Base-by-base conservation (phyloP, 2,329 filamentous ascomycete species). In the Beauveria caledonica region DNA sequence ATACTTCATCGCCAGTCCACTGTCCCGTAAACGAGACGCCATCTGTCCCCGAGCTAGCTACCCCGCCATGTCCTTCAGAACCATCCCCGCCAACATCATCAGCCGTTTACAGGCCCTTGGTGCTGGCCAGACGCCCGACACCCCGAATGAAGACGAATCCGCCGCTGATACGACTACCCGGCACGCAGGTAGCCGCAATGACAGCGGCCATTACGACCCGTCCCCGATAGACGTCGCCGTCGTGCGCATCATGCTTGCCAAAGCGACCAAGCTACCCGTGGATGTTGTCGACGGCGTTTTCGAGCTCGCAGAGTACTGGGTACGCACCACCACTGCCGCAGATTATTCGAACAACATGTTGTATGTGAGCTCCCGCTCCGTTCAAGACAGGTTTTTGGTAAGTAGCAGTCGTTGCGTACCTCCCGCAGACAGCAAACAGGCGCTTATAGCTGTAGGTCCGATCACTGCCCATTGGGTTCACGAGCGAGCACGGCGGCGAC, bases 221-320 rank as follows among this genome's bases (percentile, higher is more conserved):
- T 73, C 69, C 0, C 68, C 77, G 4, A 68, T 74, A 45, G 82
- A 87, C 67, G 77, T 86, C 1, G 63, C 77, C 3, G 68, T 78
- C 1, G 76, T 78, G 11, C 81, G 80, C 58, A 66, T 73, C 13
- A 75, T 82, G 68, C 67, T 87, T n/a, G 67, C 66, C 27, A 73
- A 74, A 57, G 72, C 70, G 11, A 69, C 71, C 7, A 68, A 68
- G 2, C 71, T 87, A 1, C 84, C 85, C 0, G 68, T 74, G 1
- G 84, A 86, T 62, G 62, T 87, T 0, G 72, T 84, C 42, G 79
- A 86, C 65, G 68, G 70, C 50, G 77, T 87, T 50, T 70, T 86
- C 58, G 84, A 87, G 66, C 68, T 74, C 29, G 85, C 83, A 59
- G 83, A 86, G 69, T 87, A 86, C 69, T 87, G 85, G 84, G 79